These are phyloP conservation scores for Gossypium anomalum DNA, from an alignment of 345 rosid species.

Conservation along the genomic window DNA sequence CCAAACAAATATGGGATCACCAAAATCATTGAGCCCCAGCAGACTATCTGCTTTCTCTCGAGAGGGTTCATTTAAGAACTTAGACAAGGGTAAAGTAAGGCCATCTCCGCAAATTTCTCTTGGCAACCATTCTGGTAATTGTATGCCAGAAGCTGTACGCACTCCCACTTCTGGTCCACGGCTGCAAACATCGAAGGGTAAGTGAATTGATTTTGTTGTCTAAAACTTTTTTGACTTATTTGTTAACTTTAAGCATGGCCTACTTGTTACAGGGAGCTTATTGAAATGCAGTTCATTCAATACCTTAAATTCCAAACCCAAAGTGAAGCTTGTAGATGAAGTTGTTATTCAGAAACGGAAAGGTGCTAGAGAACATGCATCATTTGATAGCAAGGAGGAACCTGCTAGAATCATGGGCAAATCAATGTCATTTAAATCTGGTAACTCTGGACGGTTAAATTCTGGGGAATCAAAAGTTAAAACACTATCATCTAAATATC, in stretches of 20 bases:
- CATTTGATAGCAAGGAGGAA: slow-evolving; percentile 54
- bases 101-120: slow-evolving; percentile 41
- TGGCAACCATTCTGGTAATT: slow-evolving; percentile 35
- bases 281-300: slow-evolving; percentile 74
- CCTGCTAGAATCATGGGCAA: slow-evolving; percentile 48
- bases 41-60: slow-evolving; percentile 46
- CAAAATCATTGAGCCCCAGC: slow-evolving; percentile 53
- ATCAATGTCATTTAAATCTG: slow-evolving; percentile 60
- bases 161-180: slow-evolving; percentile 43
- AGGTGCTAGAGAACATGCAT: slow-evolving; percentile 39
- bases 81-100: slow-evolving; percentile 58
- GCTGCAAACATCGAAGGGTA: slow-evolving; percentile 60
- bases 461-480: slow-evolving; percentile 56
- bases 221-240: background rate
- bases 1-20: slow-evolving; percentile 54
- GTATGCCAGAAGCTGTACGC: slow-evolving; percentile 38
- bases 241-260: background rate
- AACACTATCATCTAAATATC: slow-evolving; percentile 41
- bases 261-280: slow-evolving; percentile 50
- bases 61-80: slow-evolving; percentile 51
- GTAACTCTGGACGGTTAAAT: slow-evolving; percentile 42
- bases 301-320: slow-evolving; percentile 48
- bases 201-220: slow-evolving; percentile 8
- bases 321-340: slow-evolving; percentile 64
- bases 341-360: slow-evolving; percentile 52